These are phyloP conservation scores for Tranzscheliella williamsii DNA, from an alignment of 1,284 basidiomycete species.

Conservation along the genomic window DNA sequence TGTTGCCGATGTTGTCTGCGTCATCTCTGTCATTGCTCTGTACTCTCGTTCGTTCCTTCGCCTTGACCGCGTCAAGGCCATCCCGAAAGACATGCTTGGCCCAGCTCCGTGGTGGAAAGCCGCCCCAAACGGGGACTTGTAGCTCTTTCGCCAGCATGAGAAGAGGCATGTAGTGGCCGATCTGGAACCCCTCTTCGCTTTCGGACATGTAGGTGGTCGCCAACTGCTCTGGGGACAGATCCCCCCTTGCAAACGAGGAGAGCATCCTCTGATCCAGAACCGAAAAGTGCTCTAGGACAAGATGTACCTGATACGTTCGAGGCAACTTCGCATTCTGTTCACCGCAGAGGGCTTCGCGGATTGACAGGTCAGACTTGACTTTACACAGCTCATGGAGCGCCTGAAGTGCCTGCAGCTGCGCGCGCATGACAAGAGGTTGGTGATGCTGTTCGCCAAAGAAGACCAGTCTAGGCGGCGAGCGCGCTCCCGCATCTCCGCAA, in stretches of 20 bases:
- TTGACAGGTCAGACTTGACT: not conserved
- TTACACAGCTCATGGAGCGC: slow-evolving; percentile 23
- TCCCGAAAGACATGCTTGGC: slow-evolving; percentile 29
- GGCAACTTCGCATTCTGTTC: no score
- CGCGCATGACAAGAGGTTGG: slow-evolving; percentile 42
- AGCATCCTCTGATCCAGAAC: slow-evolving; percentile 44
- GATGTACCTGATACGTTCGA: slow-evolving; percentile 28
- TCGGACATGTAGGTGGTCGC: slow-evolving; percentile 12
- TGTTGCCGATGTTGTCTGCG: not conserved
- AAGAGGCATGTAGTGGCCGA: slow-evolving; percentile 44
- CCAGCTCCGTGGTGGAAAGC: slow-evolving; percentile 48
- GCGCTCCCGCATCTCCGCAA: not conserved
- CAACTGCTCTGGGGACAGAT: slow-evolving; percentile 12
- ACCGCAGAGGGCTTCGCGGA: not conserved
- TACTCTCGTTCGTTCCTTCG: slow-evolving; percentile 7
- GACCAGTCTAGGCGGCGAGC: slow-evolving; percentile 27
- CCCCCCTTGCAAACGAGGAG: slow-evolving; percentile 13
- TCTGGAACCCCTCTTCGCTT: slow-evolving; percentile 38
- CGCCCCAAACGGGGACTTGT: slow-evolving; percentile 44
- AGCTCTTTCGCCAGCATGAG: slow-evolving; percentile 46
- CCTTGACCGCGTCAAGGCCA: slow-evolving; percentile 29
- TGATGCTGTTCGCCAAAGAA: slow-evolving; percentile 55
- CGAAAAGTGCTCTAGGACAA: slow-evolving; percentile 49
- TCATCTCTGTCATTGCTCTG: not conserved
- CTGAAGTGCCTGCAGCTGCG: slow-evolving; percentile 40